Percentiles rank a stretch among this genome's conserved stretches.
Conservation (phyloP, 768 basidiomycete genomes). For the Leccinum incarnatum region DNA sequence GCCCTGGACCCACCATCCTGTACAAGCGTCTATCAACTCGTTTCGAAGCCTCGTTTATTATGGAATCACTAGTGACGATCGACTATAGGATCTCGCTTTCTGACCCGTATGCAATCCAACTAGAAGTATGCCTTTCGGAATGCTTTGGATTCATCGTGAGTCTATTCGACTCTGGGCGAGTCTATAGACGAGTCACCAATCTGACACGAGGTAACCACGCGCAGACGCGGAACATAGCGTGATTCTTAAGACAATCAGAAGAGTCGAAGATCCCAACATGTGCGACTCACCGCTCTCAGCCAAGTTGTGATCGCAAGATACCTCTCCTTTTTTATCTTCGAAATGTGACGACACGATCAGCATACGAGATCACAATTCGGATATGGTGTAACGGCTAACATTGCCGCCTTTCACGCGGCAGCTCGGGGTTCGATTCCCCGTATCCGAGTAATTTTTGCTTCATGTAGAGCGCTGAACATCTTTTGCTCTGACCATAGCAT, state of each 20-base stretch:
- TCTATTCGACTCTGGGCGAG: background rate
- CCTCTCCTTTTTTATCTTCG: background rate
- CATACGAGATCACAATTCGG: conserved; percentile 22
- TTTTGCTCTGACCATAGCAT: too few species aligned
- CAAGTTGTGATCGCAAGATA: too few species aligned
- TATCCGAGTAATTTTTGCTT: conserved; percentile 24
- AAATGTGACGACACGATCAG: background rate
- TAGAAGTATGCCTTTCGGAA: background rate
- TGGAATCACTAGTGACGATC: background rate
- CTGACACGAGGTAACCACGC: too few species aligned
- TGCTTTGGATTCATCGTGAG: background rate
- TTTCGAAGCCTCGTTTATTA: background rate
- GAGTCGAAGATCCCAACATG: background rate
- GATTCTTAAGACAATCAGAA: too few species aligned
- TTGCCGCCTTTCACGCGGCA: conserved; percentile 60
- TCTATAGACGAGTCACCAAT: background rate
- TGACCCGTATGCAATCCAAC: too few species aligned
- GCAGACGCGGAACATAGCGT: too few species aligned
- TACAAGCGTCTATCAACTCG: conserved; percentile 18
- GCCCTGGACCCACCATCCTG: conserved; percentile 21
- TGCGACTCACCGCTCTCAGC: background rate
- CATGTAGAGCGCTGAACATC: too few species aligned
- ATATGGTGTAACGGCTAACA: conserved; percentile 69
- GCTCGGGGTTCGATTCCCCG: conserved; percentile 39
- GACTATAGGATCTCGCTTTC: background rate